phyloP scores from a whole-genome alignment of 495 filamentous ascomycete species.

The Aspergillus funiculosus region DNA sequence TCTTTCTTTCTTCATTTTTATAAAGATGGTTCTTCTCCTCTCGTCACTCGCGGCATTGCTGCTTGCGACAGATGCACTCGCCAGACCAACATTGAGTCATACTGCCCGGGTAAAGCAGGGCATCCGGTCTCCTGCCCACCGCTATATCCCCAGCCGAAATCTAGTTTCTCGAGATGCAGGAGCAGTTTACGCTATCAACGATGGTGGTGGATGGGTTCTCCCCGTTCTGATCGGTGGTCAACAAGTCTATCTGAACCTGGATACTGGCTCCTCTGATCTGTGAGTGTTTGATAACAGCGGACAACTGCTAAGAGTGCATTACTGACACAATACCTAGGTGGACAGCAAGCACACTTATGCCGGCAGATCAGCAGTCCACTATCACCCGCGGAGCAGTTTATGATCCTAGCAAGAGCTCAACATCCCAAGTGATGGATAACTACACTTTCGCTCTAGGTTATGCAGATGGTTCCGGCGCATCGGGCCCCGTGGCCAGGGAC shows the following conservation, averaged over 20 bases:
- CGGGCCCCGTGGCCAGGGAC: conserved; percentile 6
- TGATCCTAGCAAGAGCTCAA: conserved; percentile 7
- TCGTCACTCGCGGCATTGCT: neutral
- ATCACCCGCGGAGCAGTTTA: conserved; percentile 7
- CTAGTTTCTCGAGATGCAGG: conserved; percentile 3
- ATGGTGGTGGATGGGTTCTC: conserved; percentile 10
- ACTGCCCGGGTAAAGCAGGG: conserved; percentile 1
- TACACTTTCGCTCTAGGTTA: conserved; percentile 1
- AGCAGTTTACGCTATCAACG: conserved; percentile 5
- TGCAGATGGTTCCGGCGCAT: conserved; percentile 12
- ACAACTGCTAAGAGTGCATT: neutral
- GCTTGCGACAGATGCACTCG: neutral
- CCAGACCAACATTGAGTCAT: neutral
- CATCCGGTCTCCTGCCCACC: conserved; percentile 2
- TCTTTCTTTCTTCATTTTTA: neutral
- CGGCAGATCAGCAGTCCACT: conserved; percentile 7
- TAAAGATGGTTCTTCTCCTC: conserved; percentile 3
- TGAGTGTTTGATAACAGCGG: neutral
- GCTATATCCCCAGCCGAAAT: conserved; percentile 1
- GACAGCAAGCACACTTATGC: conserved; percentile 8
- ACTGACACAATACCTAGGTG: neutral
- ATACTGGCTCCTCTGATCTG: conserved; percentile 12
- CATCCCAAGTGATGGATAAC: neutral
- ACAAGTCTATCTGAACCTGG: conserved; percentile 11
- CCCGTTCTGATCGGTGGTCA: conserved; percentile 10